Conservation (phyloP, 2,329 filamentous ascomycete species). For the Cladosporium sp. region DNA sequence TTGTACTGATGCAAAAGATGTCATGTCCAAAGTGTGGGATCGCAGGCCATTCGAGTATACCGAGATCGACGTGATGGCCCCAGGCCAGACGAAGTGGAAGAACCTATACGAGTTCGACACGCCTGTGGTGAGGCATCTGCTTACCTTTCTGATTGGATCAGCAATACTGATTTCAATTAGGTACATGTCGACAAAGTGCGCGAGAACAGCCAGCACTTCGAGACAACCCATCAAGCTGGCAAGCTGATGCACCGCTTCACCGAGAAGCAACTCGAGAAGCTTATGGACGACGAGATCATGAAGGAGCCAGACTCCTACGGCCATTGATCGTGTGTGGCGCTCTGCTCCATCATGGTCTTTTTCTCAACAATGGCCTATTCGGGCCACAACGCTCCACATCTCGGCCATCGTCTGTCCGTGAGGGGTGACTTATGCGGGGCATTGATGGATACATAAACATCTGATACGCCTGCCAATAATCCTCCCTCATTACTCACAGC, state of each 20-base stretch:
- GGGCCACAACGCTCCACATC: slow-evolving; percentile 18
- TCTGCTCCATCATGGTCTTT: slow-evolving; percentile 14
- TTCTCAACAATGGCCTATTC: neutral
- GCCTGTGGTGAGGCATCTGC: slow-evolving; percentile 62
- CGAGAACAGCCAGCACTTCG: slow-evolving; percentile 54
- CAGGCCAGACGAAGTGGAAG: slow-evolving; percentile 66
- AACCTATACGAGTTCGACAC: slow-evolving; percentile 79
- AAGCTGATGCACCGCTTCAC: slow-evolving; percentile 82
- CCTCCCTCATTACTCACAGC: neutral
- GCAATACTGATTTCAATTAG: slow-evolving; percentile 35
- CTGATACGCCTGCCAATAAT: neutral
- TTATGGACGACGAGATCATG: slow-evolving; percentile 63
- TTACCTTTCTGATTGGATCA: neutral
- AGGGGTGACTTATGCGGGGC: slow-evolving; percentile 2
- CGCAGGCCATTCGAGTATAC: slow-evolving; percentile 66
- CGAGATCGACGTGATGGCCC: slow-evolving; percentile 69
- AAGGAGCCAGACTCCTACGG: slow-evolving; percentile 24
- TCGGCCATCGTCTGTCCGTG: slow-evolving; percentile 11
- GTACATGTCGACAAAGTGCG: slow-evolving; percentile 64
- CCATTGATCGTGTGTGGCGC: neutral
- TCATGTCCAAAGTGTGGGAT: slow-evolving; percentile 69
- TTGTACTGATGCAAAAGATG: slow-evolving; percentile 67
- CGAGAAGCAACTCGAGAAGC: slow-evolving; percentile 63
- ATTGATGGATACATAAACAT: neutral
- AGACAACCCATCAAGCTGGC: slow-evolving; percentile 59